A percentile compares a stretch with the other conserved stretches of the same genome.
These are phyloP conservation scores for Eucalyptus tenuipes DNA, from an alignment of 345 rosid species.

Conservation along the genomic window DNA sequence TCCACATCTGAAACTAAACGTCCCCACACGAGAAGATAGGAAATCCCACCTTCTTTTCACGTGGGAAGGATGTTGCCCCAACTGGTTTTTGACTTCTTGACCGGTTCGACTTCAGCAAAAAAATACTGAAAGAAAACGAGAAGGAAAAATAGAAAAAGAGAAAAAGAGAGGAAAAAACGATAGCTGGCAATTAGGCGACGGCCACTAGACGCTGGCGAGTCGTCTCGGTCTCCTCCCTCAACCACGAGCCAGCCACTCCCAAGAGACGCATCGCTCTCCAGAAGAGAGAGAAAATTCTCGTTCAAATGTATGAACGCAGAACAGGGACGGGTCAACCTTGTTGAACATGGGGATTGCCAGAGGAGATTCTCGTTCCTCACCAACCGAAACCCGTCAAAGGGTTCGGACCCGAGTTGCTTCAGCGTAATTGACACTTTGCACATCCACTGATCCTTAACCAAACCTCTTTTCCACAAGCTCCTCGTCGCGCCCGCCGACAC, in stretches of 20 bases:
- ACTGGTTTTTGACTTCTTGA: not conserved
- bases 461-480: not conserved
- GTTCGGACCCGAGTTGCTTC: not conserved
- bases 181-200: not conserved
- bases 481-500: not conserved
- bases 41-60: no score
- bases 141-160: not conserved
- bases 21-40: not conserved
- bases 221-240: not conserved
- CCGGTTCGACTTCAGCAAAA: not conserved
- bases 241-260: not conserved
- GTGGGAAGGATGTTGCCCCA: not conserved
- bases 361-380: not conserved
- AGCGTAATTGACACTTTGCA: not conserved
- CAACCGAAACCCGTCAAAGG: not conserved
- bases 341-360: not conserved
- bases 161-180: not conserved
- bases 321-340: not conserved
- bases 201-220: not conserved
- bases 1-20: fast-evolving
- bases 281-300: not conserved
- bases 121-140: not conserved
- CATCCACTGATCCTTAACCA: not conserved
- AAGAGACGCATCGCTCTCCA: not conserved
- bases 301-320: not conserved